Base-by-base conservation (phyloP, 2,329 filamentous ascomycete species). In the Colletotrichum cordylinicola region DNA sequence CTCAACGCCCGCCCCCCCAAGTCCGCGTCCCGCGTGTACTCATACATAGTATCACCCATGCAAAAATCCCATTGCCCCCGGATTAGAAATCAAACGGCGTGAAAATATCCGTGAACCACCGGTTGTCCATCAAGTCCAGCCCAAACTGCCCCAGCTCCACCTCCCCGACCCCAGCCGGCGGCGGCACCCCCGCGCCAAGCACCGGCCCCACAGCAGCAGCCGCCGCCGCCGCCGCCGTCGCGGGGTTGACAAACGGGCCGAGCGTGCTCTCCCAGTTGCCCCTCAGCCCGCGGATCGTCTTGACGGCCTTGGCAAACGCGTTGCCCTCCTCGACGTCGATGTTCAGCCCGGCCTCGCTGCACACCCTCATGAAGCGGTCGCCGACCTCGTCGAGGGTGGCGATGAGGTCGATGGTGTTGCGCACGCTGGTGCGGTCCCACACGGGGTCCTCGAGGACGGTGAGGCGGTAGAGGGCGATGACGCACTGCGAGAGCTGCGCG, bases 391-490 rank as follows among this genome's bases (percentile, higher is more conserved):
- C 78, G 37, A 81, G 77, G 24, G 84, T 77, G n/a, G 77, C 74
- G 7, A 85, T 73, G 21, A 87, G 74, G 64, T 86, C 83, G n/a
- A 86, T 68, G 7, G 79, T 79, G 55, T 78, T 77, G 15, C 80
- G 79, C 7, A 84, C 81, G 18, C 79, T 80, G 12, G 78, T 76
- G 2, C 84, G 81, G 79, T 86, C 84, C 85, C 86, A 87, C 1
- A 80, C 78, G 3, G 84, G 82, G 61, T 86, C 85, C 60, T 86
- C 83, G 9, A 84, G 70, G 5, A 82, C 78, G 15, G 81, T 80
- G 21, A 86, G 79, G 21, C 78, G 80, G 74, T 82, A 82, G 8
- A 86, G 79, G 7, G 82, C 76, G 24, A 85, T 80, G 9, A 84
- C 77, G 70, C 80, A 82, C 56, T 83, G 82, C 9, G 81, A 80